These are phyloP conservation scores for Boletus eberwhitei DNA, from an alignment of 768 basidiomycete species.

Conservation along the genomic window DNA sequence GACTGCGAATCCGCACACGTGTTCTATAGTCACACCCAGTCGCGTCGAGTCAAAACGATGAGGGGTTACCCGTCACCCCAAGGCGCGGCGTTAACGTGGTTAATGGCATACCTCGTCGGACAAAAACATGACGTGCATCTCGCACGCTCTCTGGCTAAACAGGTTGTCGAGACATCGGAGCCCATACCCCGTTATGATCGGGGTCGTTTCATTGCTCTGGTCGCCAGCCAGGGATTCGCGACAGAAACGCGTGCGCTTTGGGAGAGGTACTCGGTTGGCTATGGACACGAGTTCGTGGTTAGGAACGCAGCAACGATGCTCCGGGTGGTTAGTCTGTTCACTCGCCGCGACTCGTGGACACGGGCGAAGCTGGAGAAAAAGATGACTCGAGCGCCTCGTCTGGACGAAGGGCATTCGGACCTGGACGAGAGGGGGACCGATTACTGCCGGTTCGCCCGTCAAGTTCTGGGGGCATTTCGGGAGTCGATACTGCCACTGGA, in stretches of 20 bases:
- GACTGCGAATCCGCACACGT: constrained; percentile 36
- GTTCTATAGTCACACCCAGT: constrained; percentile 48
- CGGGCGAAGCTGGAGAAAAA: constrained; percentile 12
- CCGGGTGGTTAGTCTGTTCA: constrained; percentile 43
- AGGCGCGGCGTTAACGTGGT: constrained; percentile 44
- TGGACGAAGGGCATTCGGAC: not conserved
- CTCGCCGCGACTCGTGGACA: constrained; percentile 22
- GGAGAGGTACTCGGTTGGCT: constrained; percentile 49
- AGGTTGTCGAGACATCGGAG: constrained; percentile 42
- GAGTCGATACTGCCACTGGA: constrained; percentile 44
- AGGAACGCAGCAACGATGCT: constrained; percentile 42
- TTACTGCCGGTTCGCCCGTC: constrained; percentile 40
- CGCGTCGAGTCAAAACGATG: constrained; percentile 26
- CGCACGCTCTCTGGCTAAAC: constrained; percentile 46
- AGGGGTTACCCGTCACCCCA: constrained; percentile 50
- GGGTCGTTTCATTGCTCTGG: constrained; percentile 45
- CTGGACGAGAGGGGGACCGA: constrained; percentile 5
- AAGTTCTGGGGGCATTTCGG: constrained; percentile 44
- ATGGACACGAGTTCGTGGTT: constrained; percentile 39
- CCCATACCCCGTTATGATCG: constrained; percentile 44
- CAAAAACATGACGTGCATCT: constrained; percentile 42
- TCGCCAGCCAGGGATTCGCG: constrained; percentile 47
- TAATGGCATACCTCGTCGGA: constrained; percentile 45
- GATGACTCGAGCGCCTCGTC: not conserved
- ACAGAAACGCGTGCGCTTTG: constrained; percentile 51